phyloP scores from a whole-genome alignment of 2,329 filamentous ascomycete genomes.

The Neoarthrinium moseri region DNA sequence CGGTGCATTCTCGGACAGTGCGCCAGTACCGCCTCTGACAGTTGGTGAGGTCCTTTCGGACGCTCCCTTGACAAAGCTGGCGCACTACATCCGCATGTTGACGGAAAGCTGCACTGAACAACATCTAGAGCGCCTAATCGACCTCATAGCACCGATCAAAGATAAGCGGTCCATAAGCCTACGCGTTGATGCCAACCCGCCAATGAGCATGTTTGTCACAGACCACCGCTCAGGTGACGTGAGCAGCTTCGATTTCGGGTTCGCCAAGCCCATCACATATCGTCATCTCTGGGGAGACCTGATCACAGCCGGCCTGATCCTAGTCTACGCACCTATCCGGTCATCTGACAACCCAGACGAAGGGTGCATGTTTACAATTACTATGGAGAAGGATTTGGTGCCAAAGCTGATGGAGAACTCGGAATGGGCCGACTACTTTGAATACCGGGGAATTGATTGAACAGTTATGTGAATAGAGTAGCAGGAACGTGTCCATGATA shows the following conservation, averaged over 20 bases:
- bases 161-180: conserved; percentile 1
- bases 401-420: conserved; percentile 14
- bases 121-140: background rate
- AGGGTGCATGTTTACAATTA: conserved; percentile 18
- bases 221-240: conserved; percentile 3
- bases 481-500: too few relatives aligned
- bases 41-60: background rate
- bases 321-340: conserved; percentile 17
- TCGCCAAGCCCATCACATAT: conserved; percentile 15
- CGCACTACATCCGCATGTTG: background rate
- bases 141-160: background rate
- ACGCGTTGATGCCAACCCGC: background rate
- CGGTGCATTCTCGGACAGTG: conserved; percentile 18
- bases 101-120: conserved; percentile 8
- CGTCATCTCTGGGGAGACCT: conserved; percentile 14
- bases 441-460: conserved; percentile 14
- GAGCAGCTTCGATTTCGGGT: conserved; percentile 17
- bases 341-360: conserved; percentile 12
- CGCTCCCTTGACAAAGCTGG: conserved; percentile 13
- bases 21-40: background rate
- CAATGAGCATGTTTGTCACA: conserved; percentile 1
- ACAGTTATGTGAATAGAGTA: too few relatives aligned
- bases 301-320: conserved; percentile 13
- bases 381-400: conserved; percentile 16
- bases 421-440: conserved; percentile 18